phyloP scores from a whole-genome alignment of 768 basidiomycete species.

The Clavulina sp. region DNA sequence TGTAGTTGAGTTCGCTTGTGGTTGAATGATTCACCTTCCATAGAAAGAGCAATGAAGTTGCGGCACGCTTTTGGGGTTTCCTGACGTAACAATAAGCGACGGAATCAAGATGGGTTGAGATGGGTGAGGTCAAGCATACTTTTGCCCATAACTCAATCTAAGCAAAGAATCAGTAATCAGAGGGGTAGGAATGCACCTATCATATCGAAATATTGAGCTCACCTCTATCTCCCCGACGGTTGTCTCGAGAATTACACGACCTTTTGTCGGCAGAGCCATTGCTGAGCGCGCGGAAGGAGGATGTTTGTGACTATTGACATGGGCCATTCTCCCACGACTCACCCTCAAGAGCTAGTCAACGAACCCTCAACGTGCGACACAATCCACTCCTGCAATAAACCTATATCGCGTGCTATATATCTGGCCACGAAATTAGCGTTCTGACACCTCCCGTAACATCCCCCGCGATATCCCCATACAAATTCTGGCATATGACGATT shows the following conservation, averaged over 20 bases:
- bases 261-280: conserved; percentile 76
- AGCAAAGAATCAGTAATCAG: too few species aligned
- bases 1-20: not conserved
- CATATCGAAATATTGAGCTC: not conserved
- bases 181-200: not conserved
- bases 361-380: too few species aligned
- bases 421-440: too few species aligned
- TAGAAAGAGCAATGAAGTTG: conserved; percentile 72
- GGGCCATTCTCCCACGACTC: too few species aligned
- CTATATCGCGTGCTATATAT: too few species aligned
- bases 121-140: too few species aligned
- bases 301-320: too few species aligned
- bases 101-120: not conserved
- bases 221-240: conserved; percentile 57
- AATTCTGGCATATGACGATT: too few species aligned
- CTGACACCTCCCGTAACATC: too few species aligned
- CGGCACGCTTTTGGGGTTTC: conserved; percentile 92
- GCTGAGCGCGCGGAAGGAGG: not conserved
- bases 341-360: too few species aligned
- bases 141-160: conserved; percentile 90
- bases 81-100: conserved; percentile 20
- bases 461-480: too few species aligned
- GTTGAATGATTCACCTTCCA: conserved; percentile 53
- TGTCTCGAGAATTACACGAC: conserved; percentile 74
- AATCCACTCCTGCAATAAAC: too few species aligned